Conservation (phyloP, 148 eudicot genomes). For the Mesembryanthemum crystallinum region DNA sequence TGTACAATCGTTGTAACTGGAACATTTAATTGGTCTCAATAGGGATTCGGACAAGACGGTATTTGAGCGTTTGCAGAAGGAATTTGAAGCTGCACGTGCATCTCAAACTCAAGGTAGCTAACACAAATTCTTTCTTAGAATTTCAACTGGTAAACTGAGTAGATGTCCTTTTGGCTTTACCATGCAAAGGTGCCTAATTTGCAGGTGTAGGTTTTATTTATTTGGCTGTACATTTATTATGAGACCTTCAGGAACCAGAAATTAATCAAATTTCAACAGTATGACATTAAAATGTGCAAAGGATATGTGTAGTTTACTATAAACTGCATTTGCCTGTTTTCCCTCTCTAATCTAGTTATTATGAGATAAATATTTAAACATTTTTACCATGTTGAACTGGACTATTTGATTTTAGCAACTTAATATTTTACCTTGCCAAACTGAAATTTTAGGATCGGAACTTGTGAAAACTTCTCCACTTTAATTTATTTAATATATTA, state of each 20-base stretch:
- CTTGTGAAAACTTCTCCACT: background rate
- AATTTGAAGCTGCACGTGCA: conserved; percentile 85
- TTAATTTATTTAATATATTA: background rate
- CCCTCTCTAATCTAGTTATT: background rate
- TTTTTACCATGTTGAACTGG: background rate
- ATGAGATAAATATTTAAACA: background rate
- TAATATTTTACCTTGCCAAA: background rate
- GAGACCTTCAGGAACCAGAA: background rate
- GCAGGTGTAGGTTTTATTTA: background rate
- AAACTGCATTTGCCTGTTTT: background rate
- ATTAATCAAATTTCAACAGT: background rate
- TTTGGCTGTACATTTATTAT: conserved; percentile 1
- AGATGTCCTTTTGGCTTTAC: background rate
- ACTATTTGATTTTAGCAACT: background rate
- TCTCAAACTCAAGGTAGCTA: conserved; percentile 81
- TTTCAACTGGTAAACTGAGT: background rate
- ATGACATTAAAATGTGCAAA: background rate
- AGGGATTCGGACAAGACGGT: conserved; percentile 94
- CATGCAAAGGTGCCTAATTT: background rate
- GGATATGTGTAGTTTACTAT: background rate
- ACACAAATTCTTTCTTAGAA: background rate
- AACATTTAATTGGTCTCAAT: conserved; percentile 9
- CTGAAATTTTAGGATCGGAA: background rate
- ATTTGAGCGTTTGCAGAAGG: conserved; percentile 91
- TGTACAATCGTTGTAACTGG: conserved; percentile 5